phyloP scores from a whole-genome alignment of 257 asterid genomes.

The Leptodermis oblonga region DNA sequence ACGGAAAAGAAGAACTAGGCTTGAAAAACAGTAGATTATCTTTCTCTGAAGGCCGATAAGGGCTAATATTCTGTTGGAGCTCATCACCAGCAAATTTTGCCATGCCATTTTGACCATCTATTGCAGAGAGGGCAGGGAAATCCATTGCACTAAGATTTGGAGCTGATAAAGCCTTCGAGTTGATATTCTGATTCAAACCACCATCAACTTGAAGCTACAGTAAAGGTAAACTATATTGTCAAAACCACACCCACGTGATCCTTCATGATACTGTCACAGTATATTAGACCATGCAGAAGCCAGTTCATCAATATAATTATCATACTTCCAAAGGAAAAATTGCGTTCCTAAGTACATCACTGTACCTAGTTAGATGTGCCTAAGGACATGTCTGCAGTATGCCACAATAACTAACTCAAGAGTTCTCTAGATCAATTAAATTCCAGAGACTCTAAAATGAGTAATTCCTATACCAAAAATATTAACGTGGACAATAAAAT shows the following conservation, averaged over 20 bases:
- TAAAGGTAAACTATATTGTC: constrained; percentile 14
- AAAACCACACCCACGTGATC: neutral
- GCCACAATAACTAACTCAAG: neutral
- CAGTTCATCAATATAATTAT: neutral
- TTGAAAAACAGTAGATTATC: constrained; percentile 37
- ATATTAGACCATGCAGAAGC: neutral
- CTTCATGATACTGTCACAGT: neutral
- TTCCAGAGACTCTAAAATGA: too few relatives aligned
- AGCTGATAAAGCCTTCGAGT: constrained; percentile 56
- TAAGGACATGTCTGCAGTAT: neutral
- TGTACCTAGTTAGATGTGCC: neutral
- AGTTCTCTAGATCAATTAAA: neutral
- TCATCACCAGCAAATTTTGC: constrained; percentile 41
- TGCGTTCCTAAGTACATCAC: neutral
- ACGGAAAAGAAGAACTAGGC: constrained; percentile 55
- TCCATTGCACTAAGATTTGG: constrained; percentile 71
- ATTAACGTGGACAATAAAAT: neutral
- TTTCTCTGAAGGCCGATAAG: constrained; percentile 44
- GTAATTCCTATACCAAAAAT: neutral
- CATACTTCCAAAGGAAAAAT: neutral
- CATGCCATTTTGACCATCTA: constrained; percentile 50
- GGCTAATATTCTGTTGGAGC: constrained; percentile 43
- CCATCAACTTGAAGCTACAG: constrained; percentile 71
- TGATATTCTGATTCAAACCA: constrained; percentile 53
- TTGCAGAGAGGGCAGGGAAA: constrained; percentile 83